phyloP scores from a whole-genome alignment of 345 rosid species.

The Rhizophora mangle region DNA sequence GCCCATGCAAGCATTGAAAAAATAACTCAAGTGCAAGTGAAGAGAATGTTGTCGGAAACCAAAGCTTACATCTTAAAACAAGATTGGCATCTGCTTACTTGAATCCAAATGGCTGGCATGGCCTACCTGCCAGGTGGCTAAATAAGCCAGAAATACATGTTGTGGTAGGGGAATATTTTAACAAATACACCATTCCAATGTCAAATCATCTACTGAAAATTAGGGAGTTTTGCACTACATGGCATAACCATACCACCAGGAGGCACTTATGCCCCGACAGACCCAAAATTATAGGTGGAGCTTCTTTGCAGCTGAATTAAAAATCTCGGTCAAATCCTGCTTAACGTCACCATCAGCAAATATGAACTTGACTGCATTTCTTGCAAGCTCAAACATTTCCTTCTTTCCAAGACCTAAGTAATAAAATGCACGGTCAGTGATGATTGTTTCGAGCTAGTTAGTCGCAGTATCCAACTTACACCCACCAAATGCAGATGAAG shows the following conservation, averaged over 20 bases:
- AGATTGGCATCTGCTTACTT: no score
- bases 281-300: slow-evolving; percentile 26
- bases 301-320: slow-evolving; percentile 39
- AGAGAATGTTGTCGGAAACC: no score
- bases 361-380: slow-evolving; percentile 53
- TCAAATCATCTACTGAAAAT: background rate
- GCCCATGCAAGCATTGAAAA: no score
- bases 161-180: no score
- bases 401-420: slow-evolving; percentile 55
- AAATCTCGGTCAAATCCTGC: slow-evolving; percentile 44
- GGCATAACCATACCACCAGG: background rate
- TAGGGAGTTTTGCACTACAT: background rate
- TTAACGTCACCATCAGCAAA: slow-evolving; percentile 68
- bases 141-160: no score
- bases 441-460: slow-evolving; percentile 3
- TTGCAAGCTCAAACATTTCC: slow-evolving; percentile 67
- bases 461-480: slow-evolving; percentile 4
- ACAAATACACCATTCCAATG: no score
- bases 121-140: no score
- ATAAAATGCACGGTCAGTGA: slow-evolving; percentile 7
- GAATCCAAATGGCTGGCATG: no score
- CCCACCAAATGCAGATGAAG: slow-evolving; percentile 77
- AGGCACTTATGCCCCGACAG: background rate
- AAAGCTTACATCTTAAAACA: no score
- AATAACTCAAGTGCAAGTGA: no score